phyloP scores from a whole-genome alignment of 257 asterid species.

The Jaltomata sinuosa region DNA sequence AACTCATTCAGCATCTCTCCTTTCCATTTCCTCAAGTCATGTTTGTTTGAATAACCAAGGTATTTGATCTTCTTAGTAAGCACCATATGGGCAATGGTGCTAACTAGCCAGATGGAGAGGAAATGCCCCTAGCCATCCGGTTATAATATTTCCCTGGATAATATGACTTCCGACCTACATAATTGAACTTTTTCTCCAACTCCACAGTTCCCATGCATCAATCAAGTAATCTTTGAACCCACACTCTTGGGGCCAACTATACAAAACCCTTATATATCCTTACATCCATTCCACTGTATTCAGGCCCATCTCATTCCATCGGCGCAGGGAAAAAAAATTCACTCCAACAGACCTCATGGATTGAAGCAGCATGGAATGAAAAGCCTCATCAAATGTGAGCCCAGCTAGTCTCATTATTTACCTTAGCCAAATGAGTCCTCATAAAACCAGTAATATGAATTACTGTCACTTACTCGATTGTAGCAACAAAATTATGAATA shows the following conservation, averaged over 20 bases:
- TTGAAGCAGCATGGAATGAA: neutral
- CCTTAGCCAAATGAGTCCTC: neutral
- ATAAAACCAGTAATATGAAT: constrained; percentile 9
- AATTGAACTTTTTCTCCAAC: neutral
- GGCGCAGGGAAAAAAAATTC: neutral
- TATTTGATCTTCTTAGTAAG: neutral
- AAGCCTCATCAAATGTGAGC: neutral
- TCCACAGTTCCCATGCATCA: neutral
- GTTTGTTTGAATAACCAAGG: neutral
- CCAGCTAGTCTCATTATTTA: neutral
- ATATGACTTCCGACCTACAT: neutral
- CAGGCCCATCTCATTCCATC: neutral
- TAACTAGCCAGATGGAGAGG: neutral
- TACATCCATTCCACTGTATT: neutral
- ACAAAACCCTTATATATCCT: neutral
- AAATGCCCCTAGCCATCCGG: neutral
- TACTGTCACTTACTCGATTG: constrained; percentile 9
- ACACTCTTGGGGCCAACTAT: neutral
- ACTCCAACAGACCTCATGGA: neutral
- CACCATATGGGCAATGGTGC: neutral
- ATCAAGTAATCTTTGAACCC: neutral
- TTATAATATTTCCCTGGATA: neutral
- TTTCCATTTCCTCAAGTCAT: neutral
- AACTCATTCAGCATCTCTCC: neutral
- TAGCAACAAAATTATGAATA: constrained; percentile 5